Percentiles rank a stretch among this genome's conserved stretches.
Conservation (phyloP, 495 filamentous ascomycete species). For the Terfezia claveryi region DNA sequence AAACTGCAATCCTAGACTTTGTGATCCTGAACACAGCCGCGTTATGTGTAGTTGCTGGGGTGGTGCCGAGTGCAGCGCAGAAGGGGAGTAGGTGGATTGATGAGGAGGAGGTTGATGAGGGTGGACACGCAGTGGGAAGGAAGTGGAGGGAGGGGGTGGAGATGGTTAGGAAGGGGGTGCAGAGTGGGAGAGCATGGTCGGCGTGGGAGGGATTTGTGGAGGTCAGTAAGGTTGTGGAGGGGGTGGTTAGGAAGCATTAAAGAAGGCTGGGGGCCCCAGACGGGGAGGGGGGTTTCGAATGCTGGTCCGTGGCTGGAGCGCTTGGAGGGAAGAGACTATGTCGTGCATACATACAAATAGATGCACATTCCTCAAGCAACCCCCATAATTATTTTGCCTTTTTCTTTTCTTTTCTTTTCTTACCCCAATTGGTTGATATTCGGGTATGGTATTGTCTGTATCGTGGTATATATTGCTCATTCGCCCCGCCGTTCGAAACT, state of each 20-base stretch:
- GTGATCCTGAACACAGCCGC: slow-evolving; percentile 87
- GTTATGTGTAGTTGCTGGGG: slow-evolving; percentile 55
- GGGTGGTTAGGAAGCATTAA: background rate
- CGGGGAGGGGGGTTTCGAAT: too few species aligned
- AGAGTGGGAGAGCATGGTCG: slow-evolving; percentile 57
- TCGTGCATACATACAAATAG: too few species aligned
- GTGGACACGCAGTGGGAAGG: slow-evolving; percentile 50
- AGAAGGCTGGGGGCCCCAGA: background rate
- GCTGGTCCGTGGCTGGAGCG: too few species aligned
- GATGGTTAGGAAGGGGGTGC: slow-evolving; percentile 59
- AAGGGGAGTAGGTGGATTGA: slow-evolving; percentile 64
- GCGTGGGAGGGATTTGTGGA: slow-evolving; percentile 50
- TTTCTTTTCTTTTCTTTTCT: too few species aligned
- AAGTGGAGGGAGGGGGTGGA: slow-evolving; percentile 87
- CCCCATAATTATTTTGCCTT: too few species aligned
- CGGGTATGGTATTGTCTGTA: too few species aligned
- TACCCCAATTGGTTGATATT: too few species aligned
- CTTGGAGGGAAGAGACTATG: too few species aligned
- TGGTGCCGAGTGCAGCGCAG: slow-evolving; percentile 54
- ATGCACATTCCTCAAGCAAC: too few species aligned
- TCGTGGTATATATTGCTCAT: too few species aligned
- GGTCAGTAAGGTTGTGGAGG: slow-evolving; percentile 17
- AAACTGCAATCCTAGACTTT: slow-evolving; percentile 78
- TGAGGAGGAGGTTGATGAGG: slow-evolving; percentile 34
- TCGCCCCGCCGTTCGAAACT: too few species aligned